phyloP scores from a whole-genome alignment of 179 eudicot genomes.

The Corrigiola litoralis region DNA sequence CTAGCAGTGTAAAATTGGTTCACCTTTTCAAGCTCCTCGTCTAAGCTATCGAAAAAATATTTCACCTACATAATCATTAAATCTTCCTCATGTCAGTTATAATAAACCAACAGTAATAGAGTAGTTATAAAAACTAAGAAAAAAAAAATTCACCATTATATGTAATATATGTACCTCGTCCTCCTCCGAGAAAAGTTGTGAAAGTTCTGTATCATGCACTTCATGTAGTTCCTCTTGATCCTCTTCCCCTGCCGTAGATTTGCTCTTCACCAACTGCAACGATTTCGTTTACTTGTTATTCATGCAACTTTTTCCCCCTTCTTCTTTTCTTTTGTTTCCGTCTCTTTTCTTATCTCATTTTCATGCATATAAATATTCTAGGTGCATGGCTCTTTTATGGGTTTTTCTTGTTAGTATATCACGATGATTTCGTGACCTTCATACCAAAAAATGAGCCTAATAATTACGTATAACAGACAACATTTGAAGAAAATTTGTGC shows the following conservation, averaged over 20 bases:
- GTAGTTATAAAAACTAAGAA: no score
- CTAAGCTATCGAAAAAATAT: slow-evolving; percentile 43
- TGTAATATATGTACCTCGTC: slow-evolving; percentile 74
- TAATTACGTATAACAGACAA: slow-evolving; percentile 20
- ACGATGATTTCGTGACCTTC: slow-evolving; percentile 21
- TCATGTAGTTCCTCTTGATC: slow-evolving; percentile 35
- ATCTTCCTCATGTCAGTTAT: background rate
- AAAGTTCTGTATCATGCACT: slow-evolving; percentile 51
- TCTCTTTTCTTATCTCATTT: background rate
- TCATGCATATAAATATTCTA: background rate
- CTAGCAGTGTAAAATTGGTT: slow-evolving; percentile 51
- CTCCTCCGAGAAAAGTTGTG: slow-evolving; percentile 61
- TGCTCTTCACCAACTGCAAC: slow-evolving; percentile 32
- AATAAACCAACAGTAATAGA: background rate
- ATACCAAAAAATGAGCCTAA: slow-evolving; percentile 20
- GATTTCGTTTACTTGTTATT: background rate
- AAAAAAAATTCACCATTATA: no score
- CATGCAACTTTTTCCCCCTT: background rate
- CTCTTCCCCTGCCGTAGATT: slow-evolving; percentile 22
- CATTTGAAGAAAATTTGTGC: slow-evolving; percentile 9
- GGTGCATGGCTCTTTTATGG: background rate
- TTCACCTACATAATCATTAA: slow-evolving; percentile 35
- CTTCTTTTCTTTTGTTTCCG: background rate
- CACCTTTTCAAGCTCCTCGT: slow-evolving; percentile 62
- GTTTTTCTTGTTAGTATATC: slow-evolving; percentile 14